Evolutionary conservation across 305 asterid genomes (phyloP), one percentile per base, ranked within the genome.

Genomic region (Fraxinus platypoda): DNA sequence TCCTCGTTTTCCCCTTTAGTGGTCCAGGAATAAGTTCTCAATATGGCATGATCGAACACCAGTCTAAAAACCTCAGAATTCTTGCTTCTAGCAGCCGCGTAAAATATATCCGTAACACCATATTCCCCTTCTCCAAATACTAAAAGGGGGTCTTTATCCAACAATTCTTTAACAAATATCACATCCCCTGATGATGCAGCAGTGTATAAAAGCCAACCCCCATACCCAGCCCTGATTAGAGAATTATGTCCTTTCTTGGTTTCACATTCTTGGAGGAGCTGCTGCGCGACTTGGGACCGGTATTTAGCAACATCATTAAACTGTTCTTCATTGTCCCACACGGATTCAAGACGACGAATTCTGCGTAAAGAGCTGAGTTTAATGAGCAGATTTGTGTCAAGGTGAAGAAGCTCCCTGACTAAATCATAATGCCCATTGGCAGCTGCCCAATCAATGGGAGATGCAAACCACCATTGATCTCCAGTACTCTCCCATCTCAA

Each of bases 381-480:
- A 80, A 94, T 90, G 35, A 95, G 88, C n/a, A 93, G 97, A 81
- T 91, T 93, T 0, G 97, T 88, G 88, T 95, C 99, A 17, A 95
- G 78, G 83, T 92, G 88, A 49, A 95, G 92, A 17, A 95, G 90
- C 90, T 94, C 96, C 0, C 93, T 83, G 3, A 95, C 99, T 17
- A 94, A 33, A 79, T 94, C 97, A 84, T 92, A 95, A 82, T 94
- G 98, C 8, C 98, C 98, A 83, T 95, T 95, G 7, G 99, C 99
- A 38, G 98, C 97, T 1, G 99, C 99, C 91, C 94, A 94, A 78
- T 95, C 99, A 41, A 95, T 94, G 1, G 99, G 99, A 12, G 98
- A 93, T 66, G 97, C 99, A 78, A 91, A 95, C 99, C 99, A 95
- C 98, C 98, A 95, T 76, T 93, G 97, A 26, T 93, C 97, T 6